These are phyloP conservation scores for Chalaropsis ovoidea DNA, from an alignment of 2,329 filamentous ascomycete species.

Conservation along the genomic window DNA sequence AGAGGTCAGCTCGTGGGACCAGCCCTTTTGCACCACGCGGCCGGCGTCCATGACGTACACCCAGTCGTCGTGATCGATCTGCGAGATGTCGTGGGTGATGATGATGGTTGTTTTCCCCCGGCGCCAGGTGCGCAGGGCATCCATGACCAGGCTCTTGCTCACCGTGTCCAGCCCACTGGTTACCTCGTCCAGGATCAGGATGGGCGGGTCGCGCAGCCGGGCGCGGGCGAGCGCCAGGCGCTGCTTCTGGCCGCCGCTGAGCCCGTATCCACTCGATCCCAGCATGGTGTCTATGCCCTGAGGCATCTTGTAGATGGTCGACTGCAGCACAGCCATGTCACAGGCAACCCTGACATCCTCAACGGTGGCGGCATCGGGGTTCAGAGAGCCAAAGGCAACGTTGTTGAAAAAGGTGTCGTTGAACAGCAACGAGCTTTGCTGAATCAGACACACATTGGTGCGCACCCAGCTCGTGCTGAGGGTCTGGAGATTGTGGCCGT, in stretches of 20 bases:
- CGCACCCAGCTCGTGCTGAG: conserved; percentile 64
- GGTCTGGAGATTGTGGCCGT: conserved; percentile 50
- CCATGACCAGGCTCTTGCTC: conserved; percentile 58
- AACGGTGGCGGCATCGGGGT: conserved; percentile 39
- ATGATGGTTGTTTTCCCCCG: conserved; percentile 76
- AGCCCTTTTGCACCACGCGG: conserved; percentile 45
- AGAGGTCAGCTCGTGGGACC: background rate
- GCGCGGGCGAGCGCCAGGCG: conserved; percentile 71
- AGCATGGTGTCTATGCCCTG: conserved; percentile 61
- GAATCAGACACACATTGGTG: conserved; percentile 66
- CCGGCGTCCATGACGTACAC: conserved; percentile 70
- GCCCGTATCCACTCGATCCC: conserved; percentile 51
- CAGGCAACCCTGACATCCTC: conserved; percentile 51
- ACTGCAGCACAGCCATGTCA: conserved; percentile 57
- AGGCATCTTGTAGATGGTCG: conserved; percentile 56
- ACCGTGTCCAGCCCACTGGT: conserved; percentile 47
- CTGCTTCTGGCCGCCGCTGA: conserved; percentile 82
- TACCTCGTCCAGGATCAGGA: conserved; percentile 64
- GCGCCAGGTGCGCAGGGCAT: conserved; percentile 67
- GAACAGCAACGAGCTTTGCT: conserved; percentile 70
- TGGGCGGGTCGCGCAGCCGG: conserved; percentile 61
- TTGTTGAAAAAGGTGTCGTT: conserved; percentile 70
- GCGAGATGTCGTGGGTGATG: conserved; percentile 79
- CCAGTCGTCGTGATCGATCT: conserved; percentile 63
- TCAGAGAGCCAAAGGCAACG: conserved; percentile 56